These are phyloP conservation scores for Leptomonas pyrrhocoris DNA, from an alignment of 208 protist species.

Conservation along the genomic window DNA sequence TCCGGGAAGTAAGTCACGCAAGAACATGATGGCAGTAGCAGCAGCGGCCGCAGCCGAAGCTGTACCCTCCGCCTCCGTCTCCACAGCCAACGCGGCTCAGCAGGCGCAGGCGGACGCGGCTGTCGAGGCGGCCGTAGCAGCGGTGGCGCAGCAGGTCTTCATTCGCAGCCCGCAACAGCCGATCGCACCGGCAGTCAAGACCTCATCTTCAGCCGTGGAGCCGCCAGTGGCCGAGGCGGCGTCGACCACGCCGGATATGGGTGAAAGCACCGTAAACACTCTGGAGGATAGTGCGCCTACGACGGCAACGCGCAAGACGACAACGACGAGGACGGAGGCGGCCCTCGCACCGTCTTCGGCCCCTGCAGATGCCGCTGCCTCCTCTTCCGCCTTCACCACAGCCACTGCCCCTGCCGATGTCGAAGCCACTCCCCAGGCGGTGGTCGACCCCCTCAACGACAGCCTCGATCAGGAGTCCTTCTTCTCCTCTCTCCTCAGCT, in stretches of 20 bases:
- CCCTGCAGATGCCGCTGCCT: not conserved
- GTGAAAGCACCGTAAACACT: not conserved
- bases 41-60: not conserved
- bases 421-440: not conserved
- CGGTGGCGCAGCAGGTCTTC: conserved; percentile 24
- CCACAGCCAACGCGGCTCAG: not conserved
- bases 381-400: too few species aligned
- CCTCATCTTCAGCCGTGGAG: conserved; percentile 1
- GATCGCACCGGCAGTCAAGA: not conserved
- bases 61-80: too few species aligned
- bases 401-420: not conserved
- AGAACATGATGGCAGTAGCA: not conserved
- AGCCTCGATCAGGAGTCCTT: conserved; percentile 37
- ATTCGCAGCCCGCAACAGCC: conserved; percentile 12
- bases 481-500: conserved; percentile 32
- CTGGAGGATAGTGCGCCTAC: not conserved
- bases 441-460: conserved; percentile 19
- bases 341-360: not conserved
- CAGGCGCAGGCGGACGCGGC: conserved; percentile 1
- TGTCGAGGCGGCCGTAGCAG: conserved; percentile 3
- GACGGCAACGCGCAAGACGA: not conserved
- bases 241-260: not conserved
- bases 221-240: conserved; percentile 1
- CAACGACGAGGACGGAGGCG: too few species aligned
- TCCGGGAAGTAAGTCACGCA: conserved; percentile 18